Base-by-base conservation (phyloP, 2,329 filamentous ascomycete species). In the Ambrosiella beaveri region DNA sequence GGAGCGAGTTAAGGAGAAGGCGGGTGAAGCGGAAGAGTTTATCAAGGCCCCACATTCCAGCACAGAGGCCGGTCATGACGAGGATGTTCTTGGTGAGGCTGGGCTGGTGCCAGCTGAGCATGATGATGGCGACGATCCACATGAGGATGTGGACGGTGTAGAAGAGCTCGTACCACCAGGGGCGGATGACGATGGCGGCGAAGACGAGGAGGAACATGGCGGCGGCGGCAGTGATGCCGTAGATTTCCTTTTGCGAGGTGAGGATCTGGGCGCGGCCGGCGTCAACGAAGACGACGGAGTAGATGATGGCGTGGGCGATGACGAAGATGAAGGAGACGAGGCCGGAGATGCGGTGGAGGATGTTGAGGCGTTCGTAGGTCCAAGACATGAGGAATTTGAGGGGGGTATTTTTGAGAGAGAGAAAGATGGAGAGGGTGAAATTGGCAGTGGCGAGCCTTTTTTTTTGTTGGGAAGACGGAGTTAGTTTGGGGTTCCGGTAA, bases 331-430 rank as follows among this genome's bases (percentile, higher is more conserved):
- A 70, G 15, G 75, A 74, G 6, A 70, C 71, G 62, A 74, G 76
- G 2, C 78, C 78, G 3, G 73, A 71, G 15, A 77, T 67, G 59
- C 75, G 75, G 63, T 82, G 79, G 2, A 82, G 69, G 54, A 75
- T 70, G 63, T 80, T 81, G 56, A 82, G 72, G 17, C 76, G 72
- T 61, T 82, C 79, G 64, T 82, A 79, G 4, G 78, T 80, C 63
- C 75, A 77, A 1, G 72, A 68, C 1, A 75, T 75, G 9, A 82
- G 62, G 60, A 74, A 73, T 0, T 74, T 74, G 15, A 82, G 65
- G 0, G 78, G 79, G 0, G 78, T 81, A 63, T 81, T 80, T 63
- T 80, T 81, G 47, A 82, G 68, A 1, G 74, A 71, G 13, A 82
- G 67, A 54, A 81, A 75, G 11, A 79, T 68, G 11, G 79, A 70